phyloP scores from a whole-genome alignment of 176 grass and related monocot species.

The Ensete ventricosum region DNA sequence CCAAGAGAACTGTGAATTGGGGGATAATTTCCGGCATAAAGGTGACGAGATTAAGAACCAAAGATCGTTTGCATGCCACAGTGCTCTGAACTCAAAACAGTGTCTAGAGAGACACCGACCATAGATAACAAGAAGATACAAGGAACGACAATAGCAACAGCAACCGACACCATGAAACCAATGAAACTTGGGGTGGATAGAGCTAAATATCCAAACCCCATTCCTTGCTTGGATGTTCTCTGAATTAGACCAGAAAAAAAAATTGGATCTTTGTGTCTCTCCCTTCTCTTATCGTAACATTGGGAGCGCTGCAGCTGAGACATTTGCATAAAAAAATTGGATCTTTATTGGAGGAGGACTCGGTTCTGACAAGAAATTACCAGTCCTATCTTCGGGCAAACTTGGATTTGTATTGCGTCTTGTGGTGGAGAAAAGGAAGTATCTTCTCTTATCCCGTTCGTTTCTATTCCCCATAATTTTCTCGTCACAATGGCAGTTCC shows the following conservation, averaged over 20 bases:
- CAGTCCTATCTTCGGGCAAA: not conserved
- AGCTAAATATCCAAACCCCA: not conserved
- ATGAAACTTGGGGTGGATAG: not conserved
- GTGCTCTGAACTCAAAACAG: not conserved
- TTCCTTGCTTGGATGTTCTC: not conserved
- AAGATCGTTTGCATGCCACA: no score
- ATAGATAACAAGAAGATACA: no score
- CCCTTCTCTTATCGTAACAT: not conserved
- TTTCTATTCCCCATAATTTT: not conserved
- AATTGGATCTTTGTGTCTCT: not conserved
- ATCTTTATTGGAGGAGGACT: not conserved
- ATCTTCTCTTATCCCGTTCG: not conserved
- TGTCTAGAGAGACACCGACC: no score
- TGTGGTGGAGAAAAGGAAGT: not conserved
- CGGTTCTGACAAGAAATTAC: not conserved
- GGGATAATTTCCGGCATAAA: not conserved
- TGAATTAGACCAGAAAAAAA: not conserved
- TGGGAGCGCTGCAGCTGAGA: not conserved
- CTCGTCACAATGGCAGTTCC: slow-evolving; percentile 12
- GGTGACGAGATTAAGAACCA: not conserved
- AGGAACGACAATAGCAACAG: no score
- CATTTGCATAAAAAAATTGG: not conserved
- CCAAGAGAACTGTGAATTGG: not conserved
- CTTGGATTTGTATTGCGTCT: not conserved
- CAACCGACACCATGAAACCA: no score